Conservation (phyloP, 1,284 basidiomycete species). For the Melanopsichium pennsylvanicum region DNA sequence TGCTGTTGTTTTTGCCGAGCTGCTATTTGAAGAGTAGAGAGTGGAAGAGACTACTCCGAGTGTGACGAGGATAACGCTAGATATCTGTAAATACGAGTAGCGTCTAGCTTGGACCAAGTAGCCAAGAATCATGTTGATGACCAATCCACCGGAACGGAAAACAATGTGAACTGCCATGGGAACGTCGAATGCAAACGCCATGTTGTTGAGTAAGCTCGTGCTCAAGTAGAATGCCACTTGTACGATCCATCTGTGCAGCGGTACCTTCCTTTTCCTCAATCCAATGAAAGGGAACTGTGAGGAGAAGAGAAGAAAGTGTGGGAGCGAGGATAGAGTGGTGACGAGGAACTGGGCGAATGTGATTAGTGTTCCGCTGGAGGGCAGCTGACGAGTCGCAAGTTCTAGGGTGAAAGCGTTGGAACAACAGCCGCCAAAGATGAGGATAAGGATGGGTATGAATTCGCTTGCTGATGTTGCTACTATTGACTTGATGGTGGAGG, state of each 20-base stretch:
- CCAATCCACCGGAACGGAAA: slow-evolving; percentile 87
- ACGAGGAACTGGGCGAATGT: slow-evolving; percentile 61
- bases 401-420: slow-evolving; percentile 62
- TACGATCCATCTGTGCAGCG: slow-evolving; percentile 77
- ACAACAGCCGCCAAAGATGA: slow-evolving; percentile 65
- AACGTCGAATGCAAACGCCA: slow-evolving; percentile 81
- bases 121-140: slow-evolving; percentile 80
- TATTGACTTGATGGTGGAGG: neutral
- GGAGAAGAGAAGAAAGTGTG: slow-evolving; percentile 39
- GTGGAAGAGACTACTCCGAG: slow-evolving; percentile 84
- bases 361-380: slow-evolving; percentile 56
- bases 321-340: slow-evolving; percentile 51
- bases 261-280: slow-evolving; percentile 68
- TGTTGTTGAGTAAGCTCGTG: slow-evolving; percentile 87
- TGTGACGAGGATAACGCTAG: slow-evolving; percentile 81
- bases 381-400: slow-evolving; percentile 51
- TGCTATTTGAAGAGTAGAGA: slow-evolving; percentile 69
- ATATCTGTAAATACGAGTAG: slow-evolving; percentile 49
- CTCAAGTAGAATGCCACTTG: slow-evolving; percentile 85
- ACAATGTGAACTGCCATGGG: slow-evolving; percentile 94
- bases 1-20: neutral
- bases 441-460: slow-evolving; percentile 54
- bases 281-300: neutral
- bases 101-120: slow-evolving; percentile 70
- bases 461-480: slow-evolving; percentile 27